phyloP scores from a whole-genome alignment of 1,139 yeast species.

The Blastobotrys buckinghamii region DNA sequence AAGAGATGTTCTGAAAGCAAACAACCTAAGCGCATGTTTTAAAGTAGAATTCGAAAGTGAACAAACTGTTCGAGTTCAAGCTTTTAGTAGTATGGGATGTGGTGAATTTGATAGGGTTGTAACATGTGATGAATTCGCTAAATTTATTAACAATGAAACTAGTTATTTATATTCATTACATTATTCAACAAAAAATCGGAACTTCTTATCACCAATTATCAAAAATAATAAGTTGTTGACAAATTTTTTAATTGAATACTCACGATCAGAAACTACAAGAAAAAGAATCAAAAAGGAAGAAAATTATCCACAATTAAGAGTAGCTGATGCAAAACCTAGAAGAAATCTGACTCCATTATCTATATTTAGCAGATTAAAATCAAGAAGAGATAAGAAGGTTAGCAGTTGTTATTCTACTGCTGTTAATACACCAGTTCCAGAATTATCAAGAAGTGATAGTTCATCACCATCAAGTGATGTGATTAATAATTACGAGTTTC shows the following conservation, averaged over 20 bases:
- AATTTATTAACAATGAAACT: slow-evolving; percentile 28
- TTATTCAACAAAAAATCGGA: slow-evolving; percentile 29
- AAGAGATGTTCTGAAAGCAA: slow-evolving; percentile 32
- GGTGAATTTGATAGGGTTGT: slow-evolving; percentile 27
- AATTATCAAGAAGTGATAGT: slow-evolving; percentile 4
- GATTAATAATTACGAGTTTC: neutral
- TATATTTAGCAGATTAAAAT: neutral
- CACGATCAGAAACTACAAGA: slow-evolving; percentile 17
- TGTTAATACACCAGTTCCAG: slow-evolving; percentile 3
- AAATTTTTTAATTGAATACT: slow-evolving; percentile 26
- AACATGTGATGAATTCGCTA: slow-evolving; percentile 23
- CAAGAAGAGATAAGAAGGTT: neutral
- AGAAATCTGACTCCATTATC: slow-evolving; percentile 1
- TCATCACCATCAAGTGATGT: slow-evolving; percentile 7
- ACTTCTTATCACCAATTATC: slow-evolving; percentile 24
- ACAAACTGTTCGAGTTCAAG: slow-evolving; percentile 22
- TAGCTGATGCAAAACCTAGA: neutral
- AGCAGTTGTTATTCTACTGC: neutral
- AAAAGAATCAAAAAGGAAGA: neutral
- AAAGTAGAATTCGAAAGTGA: slow-evolving; percentile 37
- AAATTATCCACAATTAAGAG: neutral
- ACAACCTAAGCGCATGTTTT: slow-evolving; percentile 43
- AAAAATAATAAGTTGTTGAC: slow-evolving; percentile 24
- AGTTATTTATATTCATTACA: slow-evolving; percentile 31
- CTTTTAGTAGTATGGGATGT: slow-evolving; percentile 21